Evolutionary conservation across 164 flowering plant genomes (phyloP), one percentile per base, ranked within the genome.

Genomic region (Nymphaea thermarum): DNA sequence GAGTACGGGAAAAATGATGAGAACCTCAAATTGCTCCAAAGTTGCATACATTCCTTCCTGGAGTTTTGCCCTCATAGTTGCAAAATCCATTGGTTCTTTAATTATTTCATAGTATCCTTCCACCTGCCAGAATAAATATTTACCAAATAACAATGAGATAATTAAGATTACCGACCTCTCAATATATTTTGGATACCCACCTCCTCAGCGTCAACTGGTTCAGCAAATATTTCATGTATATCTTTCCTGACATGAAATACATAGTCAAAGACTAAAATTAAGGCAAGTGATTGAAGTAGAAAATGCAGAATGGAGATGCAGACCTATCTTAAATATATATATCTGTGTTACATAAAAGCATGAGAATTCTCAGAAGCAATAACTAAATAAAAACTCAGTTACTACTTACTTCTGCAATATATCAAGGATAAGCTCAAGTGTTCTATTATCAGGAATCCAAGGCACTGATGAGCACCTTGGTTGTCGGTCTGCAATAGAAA

Each of bases 51-150:
- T 70, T 69, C 88, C 92, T 74, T 87, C 87, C 66, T 90, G 89
- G 69, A 88, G 87, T 71, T 85, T 90, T 60, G 90, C 93, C 75
- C 89, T 85, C 85, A 87, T 84, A 42, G 90, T 90, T 60, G 85
- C 88, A 71, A 90, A 90, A 77, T 90, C 94, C 97, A 90, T 88
- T 10, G 97, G 94, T 75, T 86, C 87, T 77, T 87, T 71, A 66
- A 90, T 84, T 70, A 88, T 79, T 47, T 82, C 83, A 73, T 87
- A 85, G 73, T 88, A 88, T 63, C 79, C 84, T 64, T 80, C 89
- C 62, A 87, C 96, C 94, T 88, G 71, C 43, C 11, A 17, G 66
- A 43, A 5, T n/a, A 5, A 7, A 17, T 8, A 62, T 17, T 17
- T 43, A 45, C 10, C 10, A 62, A 10, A 51, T 51, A 51, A 10